Conservation (phyloP, 73 alveolate genomes). For the Paraurostyla sp. region DNA sequence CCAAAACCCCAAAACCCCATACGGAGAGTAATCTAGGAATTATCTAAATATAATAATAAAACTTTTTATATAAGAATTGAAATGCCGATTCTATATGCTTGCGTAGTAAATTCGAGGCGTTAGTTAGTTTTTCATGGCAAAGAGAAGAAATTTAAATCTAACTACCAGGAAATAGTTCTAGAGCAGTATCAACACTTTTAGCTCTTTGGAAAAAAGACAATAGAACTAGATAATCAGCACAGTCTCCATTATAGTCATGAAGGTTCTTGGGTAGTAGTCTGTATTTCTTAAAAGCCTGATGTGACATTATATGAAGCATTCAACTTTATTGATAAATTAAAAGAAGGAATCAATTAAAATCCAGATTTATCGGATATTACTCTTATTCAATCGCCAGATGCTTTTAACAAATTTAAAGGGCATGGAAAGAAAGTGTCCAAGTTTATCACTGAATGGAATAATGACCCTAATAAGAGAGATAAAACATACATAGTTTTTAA, state of each 20-base stretch:
- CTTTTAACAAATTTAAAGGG: background rate
- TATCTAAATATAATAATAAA: too few relatives aligned
- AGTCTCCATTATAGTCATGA: conserved; percentile 29
- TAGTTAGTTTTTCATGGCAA: background rate
- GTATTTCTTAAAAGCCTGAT: conserved; percentile 41
- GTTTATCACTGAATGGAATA: conserved; percentile 47
- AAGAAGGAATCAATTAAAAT: background rate
- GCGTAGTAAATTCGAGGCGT: conserved; percentile 8
- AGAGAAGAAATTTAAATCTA: conserved; percentile 47
- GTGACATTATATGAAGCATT: conserved; percentile 55
- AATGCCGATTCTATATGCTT: conserved; percentile 51
- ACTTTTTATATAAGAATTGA: too few relatives aligned
- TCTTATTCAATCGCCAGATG: background rate
- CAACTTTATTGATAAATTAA: conserved; percentile 21
- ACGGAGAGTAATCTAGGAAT: too few relatives aligned
- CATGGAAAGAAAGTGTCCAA: conserved; percentile 28
- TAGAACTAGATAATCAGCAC: conserved; percentile 7
- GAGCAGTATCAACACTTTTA: background rate
- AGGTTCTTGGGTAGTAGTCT: conserved; percentile 55
- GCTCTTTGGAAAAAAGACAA: background rate
- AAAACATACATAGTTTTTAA: conserved; percentile 30
- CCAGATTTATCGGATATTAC: background rate
- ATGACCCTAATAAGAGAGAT: conserved; percentile 49
- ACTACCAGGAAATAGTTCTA: conserved; percentile 25
- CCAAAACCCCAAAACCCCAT: too few relatives aligned